A percentile compares a stretch with the other conserved stretches of the same genome.
These are phyloP conservation scores for Eucalyptus decipiens DNA, from an alignment of 345 rosid species.

Conservation along the genomic window DNA sequence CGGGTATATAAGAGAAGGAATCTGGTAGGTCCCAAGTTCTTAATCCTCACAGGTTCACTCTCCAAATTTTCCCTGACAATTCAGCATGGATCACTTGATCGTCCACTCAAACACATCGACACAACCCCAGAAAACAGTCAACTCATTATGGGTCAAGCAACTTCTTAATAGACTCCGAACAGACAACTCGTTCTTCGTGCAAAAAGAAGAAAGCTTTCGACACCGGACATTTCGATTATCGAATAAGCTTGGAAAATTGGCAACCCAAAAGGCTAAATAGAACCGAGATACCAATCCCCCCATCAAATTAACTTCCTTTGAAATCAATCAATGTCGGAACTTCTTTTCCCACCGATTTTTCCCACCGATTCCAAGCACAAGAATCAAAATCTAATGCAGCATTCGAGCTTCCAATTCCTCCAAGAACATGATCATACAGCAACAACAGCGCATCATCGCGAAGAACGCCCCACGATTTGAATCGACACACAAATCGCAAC, in stretches of 20 bases:
- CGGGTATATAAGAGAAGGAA: background rate
- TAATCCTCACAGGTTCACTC: background rate
- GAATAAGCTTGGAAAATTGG: background rate
- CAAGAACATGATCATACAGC: background rate
- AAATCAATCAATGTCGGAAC: background rate
- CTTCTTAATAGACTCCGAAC: background rate
- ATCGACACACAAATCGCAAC: background rate
- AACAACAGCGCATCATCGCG: background rate
- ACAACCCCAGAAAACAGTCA: background rate
- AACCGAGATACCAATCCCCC: background rate
- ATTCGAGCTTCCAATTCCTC: background rate
- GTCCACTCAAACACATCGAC: background rate
- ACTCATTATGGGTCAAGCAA: background rate
- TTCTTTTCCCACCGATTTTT: background rate
- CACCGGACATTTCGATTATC: background rate
- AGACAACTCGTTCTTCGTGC: background rate
- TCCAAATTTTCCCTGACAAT: background rate
- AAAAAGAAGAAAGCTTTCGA: background rate
- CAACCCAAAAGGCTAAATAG: background rate
- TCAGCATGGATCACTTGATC: background rate
- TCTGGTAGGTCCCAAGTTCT: background rate
- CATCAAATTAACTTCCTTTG: background rate
- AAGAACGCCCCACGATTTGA: background rate
- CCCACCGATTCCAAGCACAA: background rate
- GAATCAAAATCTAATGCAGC: background rate